phyloP scores from a whole-genome alignment of 169 alveolate species.

The Eimeria tenella region DNA sequence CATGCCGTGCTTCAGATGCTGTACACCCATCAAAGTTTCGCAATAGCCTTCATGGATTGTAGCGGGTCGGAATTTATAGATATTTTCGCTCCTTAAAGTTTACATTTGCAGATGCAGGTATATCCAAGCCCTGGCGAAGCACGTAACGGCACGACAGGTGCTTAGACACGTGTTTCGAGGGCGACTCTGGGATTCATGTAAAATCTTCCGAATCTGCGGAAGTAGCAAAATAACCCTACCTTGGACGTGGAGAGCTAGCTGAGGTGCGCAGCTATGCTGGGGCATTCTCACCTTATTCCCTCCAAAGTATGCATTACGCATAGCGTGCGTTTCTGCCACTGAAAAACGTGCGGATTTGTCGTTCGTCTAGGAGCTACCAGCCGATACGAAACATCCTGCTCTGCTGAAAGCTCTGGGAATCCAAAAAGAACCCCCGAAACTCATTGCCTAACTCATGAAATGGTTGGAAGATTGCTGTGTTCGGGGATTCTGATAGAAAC shows the following conservation, averaged over 20 bases:
- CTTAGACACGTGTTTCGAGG: constrained; percentile 45
- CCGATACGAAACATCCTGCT: background rate
- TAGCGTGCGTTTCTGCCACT: too few species aligned
- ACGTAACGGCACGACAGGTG: constrained; percentile 53
- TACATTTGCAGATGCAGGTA: background rate
- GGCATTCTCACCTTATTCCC: too few species aligned
- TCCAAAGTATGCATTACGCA: too few species aligned
- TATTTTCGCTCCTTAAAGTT: background rate
- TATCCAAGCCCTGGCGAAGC: constrained; percentile 39
- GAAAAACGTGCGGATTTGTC: too few species aligned
- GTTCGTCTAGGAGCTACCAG: background rate
- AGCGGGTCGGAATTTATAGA: background rate
- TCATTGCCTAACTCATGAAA: constrained; percentile 62
- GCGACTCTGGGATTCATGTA: background rate
- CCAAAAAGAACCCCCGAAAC: constrained; percentile 47
- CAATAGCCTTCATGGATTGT: background rate
- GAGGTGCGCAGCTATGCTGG: too few species aligned
- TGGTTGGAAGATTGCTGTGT: constrained; percentile 50
- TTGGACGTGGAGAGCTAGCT: too few species aligned
- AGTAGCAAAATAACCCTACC: too few species aligned
- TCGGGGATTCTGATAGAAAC: constrained; percentile 53
- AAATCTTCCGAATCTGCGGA: background rate
- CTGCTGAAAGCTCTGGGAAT: constrained; percentile 55
- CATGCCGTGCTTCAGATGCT: too few species aligned
- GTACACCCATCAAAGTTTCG: background rate